Evolutionary conservation across 257 asterid genomes (phyloP), one percentile per base, ranked within the genome.

Genomic region (Nicotiana obtusifolia): DNA sequence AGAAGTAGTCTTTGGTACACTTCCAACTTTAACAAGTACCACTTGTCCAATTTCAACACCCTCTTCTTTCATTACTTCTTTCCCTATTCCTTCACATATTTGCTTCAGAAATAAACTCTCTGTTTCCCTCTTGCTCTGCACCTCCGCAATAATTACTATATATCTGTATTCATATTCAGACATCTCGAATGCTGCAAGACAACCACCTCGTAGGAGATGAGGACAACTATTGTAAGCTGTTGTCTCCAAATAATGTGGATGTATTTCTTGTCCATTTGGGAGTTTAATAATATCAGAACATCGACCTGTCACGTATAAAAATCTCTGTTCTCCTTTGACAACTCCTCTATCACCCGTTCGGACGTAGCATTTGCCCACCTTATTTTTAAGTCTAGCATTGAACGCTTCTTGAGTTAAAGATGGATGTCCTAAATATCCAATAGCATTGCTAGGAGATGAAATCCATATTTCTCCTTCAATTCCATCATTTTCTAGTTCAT

Each of bases 391-490:
- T 71, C 90, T 83, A 10, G 77, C 92, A 9, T 86, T 64, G 86
- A 92, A 94, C 4, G 86, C 87, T 14, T 92, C 87, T 5, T 84
- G 87, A 10, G 94, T 92, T 81, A 91, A 64, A 4, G 85, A 83
- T 31, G 97, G 94, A 87, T 94, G 98, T 57, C 83, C 87, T 67
- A 94, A 92, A 83, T 94, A 94, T 6, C 97, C 97, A 1, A 64
- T 15, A 37, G 97, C 98, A 41, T 88, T 92, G 88, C 98, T 92
- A 1, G 97, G 92, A 47, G 97, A 92, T 7, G 95, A 91, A 77
- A 94, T 80, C 98, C 98, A 94, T 66, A 94, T 92, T 87, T 92
- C 98, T 44, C 98, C 98, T 88, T 92, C 98, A 10, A 20, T n/a
- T 5, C 97, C 98, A 71, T 92, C 98, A 4, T 83, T 82, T 4